Evolutionary conservation across 495 filamentous ascomycete species (phyloP), one percentile per base, ranked within the genome.

Genomic region (Amphirosellinia nigrospora): DNA sequence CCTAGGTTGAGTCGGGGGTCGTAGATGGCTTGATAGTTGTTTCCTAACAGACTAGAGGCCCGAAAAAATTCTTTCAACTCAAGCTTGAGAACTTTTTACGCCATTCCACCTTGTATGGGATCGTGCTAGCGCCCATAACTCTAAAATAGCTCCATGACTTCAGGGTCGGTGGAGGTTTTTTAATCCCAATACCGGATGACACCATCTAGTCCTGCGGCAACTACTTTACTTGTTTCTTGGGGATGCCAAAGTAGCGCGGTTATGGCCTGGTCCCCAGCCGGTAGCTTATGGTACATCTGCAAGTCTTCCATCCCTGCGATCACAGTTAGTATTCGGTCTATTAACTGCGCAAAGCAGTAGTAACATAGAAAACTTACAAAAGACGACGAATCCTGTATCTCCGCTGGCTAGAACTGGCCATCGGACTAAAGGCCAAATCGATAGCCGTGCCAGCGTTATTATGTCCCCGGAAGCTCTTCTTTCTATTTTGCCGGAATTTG

Each of bases 171-270:
- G 15, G 7, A n/a, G 38, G 26, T 3, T 28, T 74, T 70, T 73
- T 76, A 99, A 89, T 99, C 96, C 96, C 96, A 98, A 81, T 94
- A 96, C 79, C 91, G 94, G 71, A 99, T 94, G 21, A 90, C 81
- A 7, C 96, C 95, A 74, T 96, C 93, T 80, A 96, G 81, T 4
- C 93, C 96, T 34, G 93, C 96, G 43, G 94, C 97, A 43, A 91
- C 93, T 26, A 98, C 90, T 83, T 97, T 97, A 77, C 91, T 94
- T 8, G 90, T 95, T 85, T 98, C 96, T 83, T 97, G 91, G 39
- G 94, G 93, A 82, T 97, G 94, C 94, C 94, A 99, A 79, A 91
- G 90, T 56, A 93, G n/a, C 83, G 73, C 89, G 92, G 92, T 93
- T 52, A 97, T 87, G 16, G 95, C 88, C 7, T 90, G 89, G 53